Conservation (phyloP, 2,329 filamentous ascomycete species). For the Trichoderma aggressivum region DNA sequence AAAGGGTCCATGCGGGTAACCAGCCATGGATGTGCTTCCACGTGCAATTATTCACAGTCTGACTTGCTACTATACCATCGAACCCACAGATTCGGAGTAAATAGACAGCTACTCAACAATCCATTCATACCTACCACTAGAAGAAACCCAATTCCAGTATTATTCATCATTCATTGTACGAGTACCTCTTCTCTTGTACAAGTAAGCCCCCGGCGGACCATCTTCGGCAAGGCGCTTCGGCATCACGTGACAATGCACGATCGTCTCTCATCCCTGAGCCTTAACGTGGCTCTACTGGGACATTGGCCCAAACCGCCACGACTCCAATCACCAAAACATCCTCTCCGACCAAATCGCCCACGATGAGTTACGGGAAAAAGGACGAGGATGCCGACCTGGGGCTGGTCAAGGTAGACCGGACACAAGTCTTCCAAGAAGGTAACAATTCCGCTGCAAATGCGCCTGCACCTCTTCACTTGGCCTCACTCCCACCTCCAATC, state of each 20-base stretch:
- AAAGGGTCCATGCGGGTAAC: background rate
- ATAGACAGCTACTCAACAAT: background rate
- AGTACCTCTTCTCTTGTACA: too few species aligned
- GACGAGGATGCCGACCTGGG: constrained; percentile 94
- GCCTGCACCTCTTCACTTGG: background rate
- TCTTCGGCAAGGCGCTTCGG: background rate
- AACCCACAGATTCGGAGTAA: background rate
- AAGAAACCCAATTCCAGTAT: too few species aligned
- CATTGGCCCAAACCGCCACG: constrained; percentile 33
- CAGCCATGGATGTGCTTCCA: background rate
- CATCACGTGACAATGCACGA: constrained; percentile 34
- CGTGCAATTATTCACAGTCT: background rate
- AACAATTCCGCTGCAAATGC: constrained; percentile 29
- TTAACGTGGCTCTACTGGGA: constrained; percentile 34
- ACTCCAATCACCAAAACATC: constrained; percentile 32
- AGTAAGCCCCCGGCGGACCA: background rate
- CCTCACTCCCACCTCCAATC: constrained; percentile 14
- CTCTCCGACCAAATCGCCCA: constrained; percentile 43
- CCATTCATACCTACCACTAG: background rate
- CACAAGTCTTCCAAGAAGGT: constrained; percentile 99
- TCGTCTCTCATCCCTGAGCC: constrained; percentile 32
- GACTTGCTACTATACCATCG: too few species aligned
- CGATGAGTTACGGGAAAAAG: constrained; percentile 97
- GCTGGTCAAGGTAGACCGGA: constrained; percentile 95
- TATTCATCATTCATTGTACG: too few species aligned